Conservation (phyloP, 495 filamentous ascomycete genomes). For the Xylaria longipes region DNA sequence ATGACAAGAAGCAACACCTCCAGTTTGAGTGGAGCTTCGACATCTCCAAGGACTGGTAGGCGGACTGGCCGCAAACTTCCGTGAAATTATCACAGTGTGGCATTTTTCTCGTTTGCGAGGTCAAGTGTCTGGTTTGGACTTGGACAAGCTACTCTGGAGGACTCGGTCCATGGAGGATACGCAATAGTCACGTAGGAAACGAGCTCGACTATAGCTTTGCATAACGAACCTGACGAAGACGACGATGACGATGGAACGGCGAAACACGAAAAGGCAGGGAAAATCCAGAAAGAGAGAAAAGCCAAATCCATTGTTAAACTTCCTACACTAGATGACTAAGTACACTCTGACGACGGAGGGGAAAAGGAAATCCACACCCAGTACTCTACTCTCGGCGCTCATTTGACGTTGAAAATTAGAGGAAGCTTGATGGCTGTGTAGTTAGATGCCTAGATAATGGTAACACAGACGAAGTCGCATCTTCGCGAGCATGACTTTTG, state of each 20-base stretch:
- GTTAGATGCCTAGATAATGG: background rate
- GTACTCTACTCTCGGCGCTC: constrained; percentile 4
- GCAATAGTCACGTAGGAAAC: background rate
- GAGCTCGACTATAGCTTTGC: constrained; percentile 8
- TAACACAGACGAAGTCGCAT: background rate
- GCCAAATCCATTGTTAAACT: background rate
- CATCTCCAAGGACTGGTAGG: constrained; percentile 91
- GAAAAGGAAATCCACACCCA: background rate
- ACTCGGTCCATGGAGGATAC: background rate
- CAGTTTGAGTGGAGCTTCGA: constrained; percentile 94
- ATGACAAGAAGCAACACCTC: constrained; percentile 85
- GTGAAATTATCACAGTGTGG: background rate
- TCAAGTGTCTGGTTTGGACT: background rate
- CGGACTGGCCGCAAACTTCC: background rate
- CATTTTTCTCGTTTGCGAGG: background rate
- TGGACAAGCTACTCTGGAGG: background rate
- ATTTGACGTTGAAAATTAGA: no score
- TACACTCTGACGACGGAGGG: background rate
- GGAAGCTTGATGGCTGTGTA: constrained; percentile 5
- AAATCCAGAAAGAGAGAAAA: background rate
- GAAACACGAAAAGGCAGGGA: background rate
- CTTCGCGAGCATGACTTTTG: background rate
- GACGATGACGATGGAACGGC: constrained; percentile 17
- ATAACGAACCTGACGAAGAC: constrained; percentile 11
- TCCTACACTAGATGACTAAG: background rate